phyloP scores from a whole-genome alignment of 169 alveolate genomes.

The Cryptosporidium sp. region DNA sequence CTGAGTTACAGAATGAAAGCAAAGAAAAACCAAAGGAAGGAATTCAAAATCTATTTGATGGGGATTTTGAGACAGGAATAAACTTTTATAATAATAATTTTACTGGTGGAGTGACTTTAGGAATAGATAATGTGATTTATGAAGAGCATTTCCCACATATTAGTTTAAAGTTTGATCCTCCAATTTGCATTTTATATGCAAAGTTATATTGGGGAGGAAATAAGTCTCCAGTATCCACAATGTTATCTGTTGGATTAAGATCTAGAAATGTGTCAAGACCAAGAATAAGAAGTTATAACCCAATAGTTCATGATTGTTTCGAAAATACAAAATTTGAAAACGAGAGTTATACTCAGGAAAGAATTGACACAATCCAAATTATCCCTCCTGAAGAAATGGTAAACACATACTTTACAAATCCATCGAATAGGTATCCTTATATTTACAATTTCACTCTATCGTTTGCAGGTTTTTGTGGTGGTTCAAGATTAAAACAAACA shows the following conservation, averaged over 20 bases:
- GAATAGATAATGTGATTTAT: background rate
- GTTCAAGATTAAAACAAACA: background rate
- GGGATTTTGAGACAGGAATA: background rate
- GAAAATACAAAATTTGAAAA: background rate
- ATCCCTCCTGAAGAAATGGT: conserved; percentile 74
- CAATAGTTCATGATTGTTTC: conserved; percentile 29
- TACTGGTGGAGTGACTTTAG: background rate
- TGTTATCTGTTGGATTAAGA: background rate
- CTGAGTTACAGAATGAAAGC: background rate
- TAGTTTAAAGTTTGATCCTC: conserved; percentile 8
- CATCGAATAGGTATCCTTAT: conserved; percentile 33
- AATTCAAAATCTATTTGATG: conserved; percentile 34
- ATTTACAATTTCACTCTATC: conserved; percentile 27
- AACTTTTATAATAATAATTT: background rate
- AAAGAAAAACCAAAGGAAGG: background rate
- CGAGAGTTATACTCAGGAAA: conserved; percentile 12
- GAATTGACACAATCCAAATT: conserved; percentile 49
- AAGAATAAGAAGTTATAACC: conserved; percentile 19
- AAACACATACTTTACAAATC: conserved; percentile 50
- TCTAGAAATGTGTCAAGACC: conserved; percentile 3
- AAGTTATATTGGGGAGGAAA: conserved; percentile 19
- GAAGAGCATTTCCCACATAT: conserved; percentile 56
- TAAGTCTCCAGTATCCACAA: conserved; percentile 54
- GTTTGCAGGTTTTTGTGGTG: conserved; percentile 46
- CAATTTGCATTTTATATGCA: conserved; percentile 41